Conservation (phyloP, 495 filamentous ascomycete species). For the Neohortaea acidophila region DNA sequence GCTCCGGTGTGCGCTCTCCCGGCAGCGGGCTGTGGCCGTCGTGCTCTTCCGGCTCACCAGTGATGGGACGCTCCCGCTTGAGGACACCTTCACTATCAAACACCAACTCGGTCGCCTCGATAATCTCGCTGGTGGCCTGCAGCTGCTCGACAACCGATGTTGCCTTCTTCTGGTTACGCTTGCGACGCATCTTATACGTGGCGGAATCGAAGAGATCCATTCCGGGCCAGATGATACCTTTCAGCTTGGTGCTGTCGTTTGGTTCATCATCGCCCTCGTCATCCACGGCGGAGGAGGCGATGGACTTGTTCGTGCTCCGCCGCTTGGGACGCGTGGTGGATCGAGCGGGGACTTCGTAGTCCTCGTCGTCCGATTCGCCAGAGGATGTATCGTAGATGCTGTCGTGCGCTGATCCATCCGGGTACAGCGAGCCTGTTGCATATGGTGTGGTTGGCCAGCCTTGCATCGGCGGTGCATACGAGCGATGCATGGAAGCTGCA, state of each 20-base stretch:
- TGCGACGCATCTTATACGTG: slow-evolving; percentile 56
- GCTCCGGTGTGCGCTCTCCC: slow-evolving; percentile 11
- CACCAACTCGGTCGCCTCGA: slow-evolving; percentile 58
- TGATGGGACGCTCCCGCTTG: slow-evolving; percentile 41
- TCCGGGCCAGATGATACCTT: slow-evolving; percentile 64
- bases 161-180: slow-evolving; percentile 78
- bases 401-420: slow-evolving; percentile 1
- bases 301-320: background rate
- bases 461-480: slow-evolving; percentile 10
- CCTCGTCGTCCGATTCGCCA: slow-evolving; percentile 1
- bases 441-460: background rate
- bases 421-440: background rate
- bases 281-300: slow-evolving; percentile 14
- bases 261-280: slow-evolving; percentile 13
- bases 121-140: slow-evolving; percentile 46
- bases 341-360: slow-evolving; percentile 1
- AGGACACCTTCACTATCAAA: slow-evolving; percentile 40
- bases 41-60: slow-evolving; percentile 9
- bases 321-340: background rate
- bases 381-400: slow-evolving; percentile 3
- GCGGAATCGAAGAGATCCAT: slow-evolving; percentile 86
- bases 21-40: slow-evolving; percentile 9
- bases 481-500: background rate
- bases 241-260: slow-evolving; percentile 39
- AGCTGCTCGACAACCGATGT: slow-evolving; percentile 53